phyloP scores from a whole-genome alignment of 1,284 basidiomycete species.

The Puccinia coronata region DNA sequence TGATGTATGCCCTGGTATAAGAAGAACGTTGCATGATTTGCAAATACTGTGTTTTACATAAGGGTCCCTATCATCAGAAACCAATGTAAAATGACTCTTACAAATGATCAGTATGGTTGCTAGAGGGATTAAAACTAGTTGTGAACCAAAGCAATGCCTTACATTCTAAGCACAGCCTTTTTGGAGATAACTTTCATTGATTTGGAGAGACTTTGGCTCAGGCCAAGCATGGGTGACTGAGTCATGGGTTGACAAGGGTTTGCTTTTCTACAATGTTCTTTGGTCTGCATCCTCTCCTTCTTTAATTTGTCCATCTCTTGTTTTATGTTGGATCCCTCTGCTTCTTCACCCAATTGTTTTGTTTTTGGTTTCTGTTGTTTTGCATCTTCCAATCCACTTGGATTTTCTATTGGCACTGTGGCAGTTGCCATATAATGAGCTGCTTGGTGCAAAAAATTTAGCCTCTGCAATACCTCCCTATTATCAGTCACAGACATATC shows the following conservation, averaged over 20 bases:
- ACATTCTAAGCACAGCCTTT: constrained; percentile 46
- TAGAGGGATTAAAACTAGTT: too few species aligned
- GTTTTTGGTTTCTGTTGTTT: too few species aligned
- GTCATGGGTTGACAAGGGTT: not conserved
- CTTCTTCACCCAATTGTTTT: not conserved
- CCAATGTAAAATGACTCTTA: too few species aligned
- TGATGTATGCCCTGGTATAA: constrained; percentile 30
- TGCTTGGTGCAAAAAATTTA: constrained; percentile 41
- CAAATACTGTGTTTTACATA: constrained; percentile 38
- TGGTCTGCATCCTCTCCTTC: not conserved
- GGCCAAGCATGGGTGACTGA: constrained; percentile 25
- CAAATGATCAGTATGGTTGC: too few species aligned
- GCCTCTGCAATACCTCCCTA: constrained; percentile 39
- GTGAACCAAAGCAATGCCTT: too few species aligned
- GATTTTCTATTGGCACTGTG: not conserved
- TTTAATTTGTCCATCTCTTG: not conserved
- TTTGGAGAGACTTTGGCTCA: constrained; percentile 31
- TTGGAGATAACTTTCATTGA: constrained; percentile 32
- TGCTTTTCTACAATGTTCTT: not conserved
- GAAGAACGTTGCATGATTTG: constrained; percentile 31
- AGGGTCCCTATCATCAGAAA: constrained; percentile 12
- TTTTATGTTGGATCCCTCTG: not conserved
- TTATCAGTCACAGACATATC: not conserved
- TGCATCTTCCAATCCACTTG: too few species aligned
- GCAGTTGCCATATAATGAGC: constrained; percentile 35